A percentile compares a stretch with the other conserved stretches of the same genome.
These are phyloP conservation scores for Mortierella sp. DNA, from an alignment of 371 early-diverging fungal genomes.

Conservation along the genomic window DNA sequence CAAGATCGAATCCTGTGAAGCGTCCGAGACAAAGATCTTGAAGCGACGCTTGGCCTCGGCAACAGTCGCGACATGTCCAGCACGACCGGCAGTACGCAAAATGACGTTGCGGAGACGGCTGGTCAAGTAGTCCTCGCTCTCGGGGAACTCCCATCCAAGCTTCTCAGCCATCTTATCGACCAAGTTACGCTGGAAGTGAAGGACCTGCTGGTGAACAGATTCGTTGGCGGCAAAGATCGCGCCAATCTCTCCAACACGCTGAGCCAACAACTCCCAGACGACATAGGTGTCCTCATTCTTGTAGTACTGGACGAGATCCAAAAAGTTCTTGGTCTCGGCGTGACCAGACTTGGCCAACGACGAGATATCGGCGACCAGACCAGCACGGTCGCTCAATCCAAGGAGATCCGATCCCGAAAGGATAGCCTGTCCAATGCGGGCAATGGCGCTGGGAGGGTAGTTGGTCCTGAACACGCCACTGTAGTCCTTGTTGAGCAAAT, in stretches of 20 bases:
- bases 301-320: slow-evolving; percentile 72
- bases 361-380: slow-evolving; percentile 74
- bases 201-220: slow-evolving; percentile 57
- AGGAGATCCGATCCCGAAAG: slow-evolving; percentile 53
- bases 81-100: slow-evolving; percentile 61
- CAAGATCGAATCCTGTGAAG: slow-evolving; percentile 72
- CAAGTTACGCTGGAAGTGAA: slow-evolving; percentile 61
- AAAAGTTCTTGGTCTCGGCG: slow-evolving; percentile 70
- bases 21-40: slow-evolving; percentile 63
- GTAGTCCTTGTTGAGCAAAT: slow-evolving; percentile 74
- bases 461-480: slow-evolving; percentile 78
- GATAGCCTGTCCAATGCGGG: slow-evolving; percentile 62
- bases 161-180: slow-evolving; percentile 62
- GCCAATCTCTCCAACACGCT: slow-evolving; percentile 58
- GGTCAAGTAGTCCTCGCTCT: slow-evolving; percentile 62
- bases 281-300: slow-evolving; percentile 75
- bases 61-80: slow-evolving; percentile 59
- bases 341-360: slow-evolving; percentile 74
- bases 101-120: slow-evolving; percentile 63
- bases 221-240: slow-evolving; percentile 66
- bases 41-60: slow-evolving; percentile 76
- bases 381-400: slow-evolving; percentile 68
- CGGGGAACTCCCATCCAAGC: slow-evolving; percentile 71
- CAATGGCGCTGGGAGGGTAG: slow-evolving; percentile 66
- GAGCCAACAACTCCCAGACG: slow-evolving; percentile 69